phyloP scores from a whole-genome alignment of 305 asterid species.

The Fraxinus sp. region DNA sequence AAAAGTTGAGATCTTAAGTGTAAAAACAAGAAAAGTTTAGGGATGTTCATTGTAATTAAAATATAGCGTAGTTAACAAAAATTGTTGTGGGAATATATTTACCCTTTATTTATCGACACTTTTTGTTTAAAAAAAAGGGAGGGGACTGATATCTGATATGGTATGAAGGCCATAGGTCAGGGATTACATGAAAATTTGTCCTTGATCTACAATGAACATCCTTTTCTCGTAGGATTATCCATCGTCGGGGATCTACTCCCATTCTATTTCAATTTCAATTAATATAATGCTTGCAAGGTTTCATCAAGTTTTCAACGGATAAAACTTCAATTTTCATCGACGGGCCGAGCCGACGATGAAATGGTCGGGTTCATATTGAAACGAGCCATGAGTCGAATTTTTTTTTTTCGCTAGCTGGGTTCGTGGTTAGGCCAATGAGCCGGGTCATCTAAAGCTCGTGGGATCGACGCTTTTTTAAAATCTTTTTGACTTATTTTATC shows the following conservation, averaged over 20 bases:
- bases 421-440: background rate
- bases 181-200: background rate
- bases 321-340: background rate
- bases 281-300: background rate
- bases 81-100: background rate
- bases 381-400: background rate
- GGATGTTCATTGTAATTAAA: too few relatives aligned
- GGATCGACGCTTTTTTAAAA: background rate
- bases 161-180: background rate
- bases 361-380: background rate
- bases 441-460: background rate
- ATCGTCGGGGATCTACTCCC: background rate
- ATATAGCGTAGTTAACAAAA: too few relatives aligned
- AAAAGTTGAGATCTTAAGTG: too few relatives aligned
- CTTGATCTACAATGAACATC: background rate
- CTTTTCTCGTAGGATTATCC: background rate
- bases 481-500: background rate
- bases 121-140: background rate
- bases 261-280: background rate
- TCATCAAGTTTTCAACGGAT: background rate
- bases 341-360: background rate
- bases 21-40: too few relatives aligned
- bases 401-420: too few relatives aligned
- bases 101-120: background rate
- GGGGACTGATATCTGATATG: background rate